Base-by-base conservation (phyloP, 2,329 filamentous ascomycete species). In the Diaporthe citri region DNA sequence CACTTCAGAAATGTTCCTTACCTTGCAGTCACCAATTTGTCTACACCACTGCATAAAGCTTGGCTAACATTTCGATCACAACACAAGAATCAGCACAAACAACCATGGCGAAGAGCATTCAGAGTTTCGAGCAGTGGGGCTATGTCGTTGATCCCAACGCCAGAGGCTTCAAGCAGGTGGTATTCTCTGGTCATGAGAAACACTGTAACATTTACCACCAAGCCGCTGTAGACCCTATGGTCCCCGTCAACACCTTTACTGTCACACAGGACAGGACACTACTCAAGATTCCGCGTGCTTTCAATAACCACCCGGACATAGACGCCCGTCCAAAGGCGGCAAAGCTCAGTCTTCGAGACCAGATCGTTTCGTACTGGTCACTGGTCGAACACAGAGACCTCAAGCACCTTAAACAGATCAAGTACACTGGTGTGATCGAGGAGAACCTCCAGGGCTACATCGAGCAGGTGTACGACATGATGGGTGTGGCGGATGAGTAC, bases 71-170 rank as follows among this genome's bases (percentile, higher is more conserved):
- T 10, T 13, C 15, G 13, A 34, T 20, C 31, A 10, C 6, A 22
- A 57, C 3, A 57, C 3, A 25, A 46, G n/a, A 28, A 46, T 15
- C 39, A 28, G n/a, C 7, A n/a, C 1, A 22, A 34, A 31, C 25
- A 34, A 15, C n/a, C 13, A 64, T 64, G 41, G 0, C 60, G 1
- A 46, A 48, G 4, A 12, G 17, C 2, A n/a, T 64, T 15, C 41
- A 48, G 41, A 48, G 10, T n/a, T 48, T 64, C 7, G 87, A 87
- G 7, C 13, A 8, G 3, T 64, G 39, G 60, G 41, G 60, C 4
- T 64, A 64, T 12, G 28, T 64, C 20, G 41, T 64, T 64, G 41
- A 64, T 0, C 17, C 60, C 1, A 28, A 64, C 6, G 41, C 60
- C 3, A 31, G 22, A 48, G 60, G 60, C 15, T 64, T 22, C 25